Evolutionary conservation across 2,329 filamentous ascomycete genomes (phyloP), one percentile per base, ranked within the genome.

Genomic region (Pseudogymnoascus sp.): DNA sequence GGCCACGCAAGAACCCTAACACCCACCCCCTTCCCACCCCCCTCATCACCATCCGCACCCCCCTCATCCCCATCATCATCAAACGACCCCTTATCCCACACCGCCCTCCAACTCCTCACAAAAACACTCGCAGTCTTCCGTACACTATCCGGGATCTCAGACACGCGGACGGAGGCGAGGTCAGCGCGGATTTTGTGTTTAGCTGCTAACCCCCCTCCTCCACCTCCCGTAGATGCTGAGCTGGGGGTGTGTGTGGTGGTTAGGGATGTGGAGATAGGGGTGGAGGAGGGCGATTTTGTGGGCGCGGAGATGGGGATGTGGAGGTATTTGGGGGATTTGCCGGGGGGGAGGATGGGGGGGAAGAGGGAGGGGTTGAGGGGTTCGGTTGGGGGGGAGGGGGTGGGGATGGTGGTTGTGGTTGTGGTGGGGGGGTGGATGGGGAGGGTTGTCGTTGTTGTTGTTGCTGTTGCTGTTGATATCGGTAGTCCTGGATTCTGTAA

Each of bases 91-190:
- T 37, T n/a, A n/a, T 41, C 37, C 37, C 37, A 41, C 37, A 41
- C 37, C 14, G 37, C 37, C 4, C 37, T 4, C 78, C 93, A 98
- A 64, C 90, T 93, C 60, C 92, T 89, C 7, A 93, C 93, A 72
- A 88, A 98, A 1, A 98, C 93, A 8, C 90, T 92, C 71, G 93
- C 93, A 63, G 85, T 86, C 77, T 92, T 92, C 69, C 93, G 90
- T 79, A 96, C 97, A 14, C 91, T 95, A 75, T 98, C 93, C 1
- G 93, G 93, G 73, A 98, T 96, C 77, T 98, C 93, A 72, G 93
- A 89, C 79, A 95, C 96, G 74, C 97, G 90, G 70, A 97, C 92
- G 51, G 88, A 87, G 73, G 97, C 92, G n/a, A 99, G 85, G 67
- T 90, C 95, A 62, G 97, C 93, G 67, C 93, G 89, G 54, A 98